These are phyloP conservation scores for Mortierella antarctica DNA, from an alignment of 192 early-diverging fungal species.

Conservation along the genomic window DNA sequence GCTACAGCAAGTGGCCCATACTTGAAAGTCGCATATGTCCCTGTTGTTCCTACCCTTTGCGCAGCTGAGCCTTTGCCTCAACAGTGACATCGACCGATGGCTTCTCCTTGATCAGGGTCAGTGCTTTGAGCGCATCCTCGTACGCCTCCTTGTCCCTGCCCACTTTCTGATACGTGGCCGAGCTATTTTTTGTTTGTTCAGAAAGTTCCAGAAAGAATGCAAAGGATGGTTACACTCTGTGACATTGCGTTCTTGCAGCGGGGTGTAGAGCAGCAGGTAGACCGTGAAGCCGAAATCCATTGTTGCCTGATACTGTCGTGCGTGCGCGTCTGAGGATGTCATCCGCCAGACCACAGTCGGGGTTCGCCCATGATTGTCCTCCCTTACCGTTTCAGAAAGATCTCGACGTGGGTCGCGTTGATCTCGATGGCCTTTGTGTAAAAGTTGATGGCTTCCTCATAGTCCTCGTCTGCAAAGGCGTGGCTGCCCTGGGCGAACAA, in stretches of 20 bases:
- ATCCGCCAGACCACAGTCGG: too few species aligned
- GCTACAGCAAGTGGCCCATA: too few species aligned
- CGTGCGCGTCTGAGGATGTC: too few species aligned
- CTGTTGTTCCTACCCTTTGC: constrained; percentile 61
- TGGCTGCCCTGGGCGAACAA: constrained; percentile 70
- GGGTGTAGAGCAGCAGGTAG: too few species aligned
- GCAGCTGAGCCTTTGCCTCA: constrained; percentile 74
- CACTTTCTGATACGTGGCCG: constrained; percentile 72
- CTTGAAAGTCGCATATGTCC: too few species aligned
- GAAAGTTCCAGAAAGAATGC: too few species aligned
- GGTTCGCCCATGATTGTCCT: too few species aligned
- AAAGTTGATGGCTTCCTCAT: constrained; percentile 73
- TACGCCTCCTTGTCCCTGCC: constrained; percentile 68
- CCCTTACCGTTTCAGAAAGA: constrained; percentile 70
- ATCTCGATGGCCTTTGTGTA: constrained; percentile 75
- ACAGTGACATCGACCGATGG: constrained; percentile 53
- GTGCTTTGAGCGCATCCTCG: constrained; percentile 73
- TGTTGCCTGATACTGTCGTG: too few species aligned
- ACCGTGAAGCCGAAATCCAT: too few species aligned
- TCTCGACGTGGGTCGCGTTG: constrained; percentile 71
- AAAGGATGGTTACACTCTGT: too few species aligned
- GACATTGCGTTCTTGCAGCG: too few species aligned
- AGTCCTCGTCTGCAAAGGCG: constrained; percentile 85
- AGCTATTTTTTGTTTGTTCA: constrained; percentile 44
- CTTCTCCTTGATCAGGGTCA: constrained; percentile 65